Evolutionary conservation across 495 filamentous ascomycete species (phyloP).

Genomic region (Lasiosphaeriaceae sp.): DNA sequence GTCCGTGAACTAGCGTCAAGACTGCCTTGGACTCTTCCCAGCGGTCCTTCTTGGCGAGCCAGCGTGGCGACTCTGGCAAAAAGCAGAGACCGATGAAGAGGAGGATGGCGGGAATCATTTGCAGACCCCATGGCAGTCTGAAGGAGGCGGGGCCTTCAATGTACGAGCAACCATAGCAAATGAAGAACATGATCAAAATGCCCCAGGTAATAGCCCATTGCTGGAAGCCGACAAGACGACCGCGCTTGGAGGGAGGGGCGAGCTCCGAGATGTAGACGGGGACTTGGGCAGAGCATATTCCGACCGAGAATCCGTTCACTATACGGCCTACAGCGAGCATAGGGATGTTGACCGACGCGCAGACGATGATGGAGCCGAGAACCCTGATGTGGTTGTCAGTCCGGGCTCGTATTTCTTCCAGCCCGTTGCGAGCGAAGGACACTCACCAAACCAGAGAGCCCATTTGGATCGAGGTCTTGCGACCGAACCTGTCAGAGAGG

Average conservation of each 20-base stretch:
- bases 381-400: conserved; percentile 25
- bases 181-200: conserved; percentile 72
- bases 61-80: conserved; percentile 73
- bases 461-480: conserved; percentile 63
- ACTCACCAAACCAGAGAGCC: conserved; percentile 61
- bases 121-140: conserved; percentile 72
- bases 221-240: conserved; percentile 65
- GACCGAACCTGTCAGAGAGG: conserved; percentile 62
- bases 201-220: conserved; percentile 81
- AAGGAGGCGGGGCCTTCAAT: conserved; percentile 59
- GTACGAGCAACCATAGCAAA: conserved; percentile 72
- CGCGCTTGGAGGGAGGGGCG: conserved; percentile 64
- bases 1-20: conserved; percentile 62
- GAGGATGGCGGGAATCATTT: conserved; percentile 66
- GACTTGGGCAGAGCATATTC: conserved; percentile 75
- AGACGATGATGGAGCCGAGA: conserved; percentile 63
- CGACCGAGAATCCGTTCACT: conserved; percentile 73
- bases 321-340: conserved; percentile 73
- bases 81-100: conserved; percentile 60
- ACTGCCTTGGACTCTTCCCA: conserved; percentile 68
- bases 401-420: not conserved
- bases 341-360: conserved; percentile 66
- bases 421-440: not conserved
- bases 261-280: conserved; percentile 77
- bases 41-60: conserved; percentile 69